phyloP scores from a whole-genome alignment of 768 basidiomycete genomes.

The Megacollybia marginata region DNA sequence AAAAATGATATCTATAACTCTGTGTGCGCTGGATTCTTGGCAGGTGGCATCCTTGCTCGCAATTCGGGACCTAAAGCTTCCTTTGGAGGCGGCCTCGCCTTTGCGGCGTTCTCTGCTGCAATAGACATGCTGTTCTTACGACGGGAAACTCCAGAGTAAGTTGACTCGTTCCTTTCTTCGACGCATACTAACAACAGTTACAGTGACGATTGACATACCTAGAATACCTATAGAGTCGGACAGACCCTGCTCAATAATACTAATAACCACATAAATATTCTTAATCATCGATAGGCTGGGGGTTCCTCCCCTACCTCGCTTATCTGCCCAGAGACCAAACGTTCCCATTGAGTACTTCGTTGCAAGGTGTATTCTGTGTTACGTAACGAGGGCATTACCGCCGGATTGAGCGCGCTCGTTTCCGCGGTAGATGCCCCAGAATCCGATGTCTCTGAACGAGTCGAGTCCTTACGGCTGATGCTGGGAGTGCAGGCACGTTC shows the following conservation, averaged over 20 bases:
- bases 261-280: background rate
- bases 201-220: constrained; percentile 31
- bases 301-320: constrained; percentile 79
- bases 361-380: constrained; percentile 28
- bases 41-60: constrained; percentile 84
- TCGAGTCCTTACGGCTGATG: constrained; percentile 21
- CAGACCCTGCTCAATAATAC: constrained; percentile 11
- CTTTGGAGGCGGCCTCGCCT: constrained; percentile 83
- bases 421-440: constrained; percentile 29
- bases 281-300: constrained; percentile 51
- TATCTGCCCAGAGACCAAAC: constrained; percentile 77
- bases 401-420: constrained; percentile 24
- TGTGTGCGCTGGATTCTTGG: constrained; percentile 77
- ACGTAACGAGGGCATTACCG: constrained; percentile 21
- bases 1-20: constrained; percentile 95
- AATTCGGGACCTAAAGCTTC: constrained; percentile 83
- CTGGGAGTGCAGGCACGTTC: background rate
- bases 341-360: constrained; percentile 59
- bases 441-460: constrained; percentile 21
- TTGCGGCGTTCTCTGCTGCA: constrained; percentile 87
- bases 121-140: constrained; percentile 78
- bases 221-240: background rate
- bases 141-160: constrained; percentile 75
- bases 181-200: background rate
- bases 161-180: constrained; percentile 8